Percentiles rank a stretch among this genome's conserved stretches.
These are phyloP conservation scores for Lachnellula hyalina DNA, from an alignment of 2,329 filamentous ascomycete species.

Conservation along the genomic window DNA sequence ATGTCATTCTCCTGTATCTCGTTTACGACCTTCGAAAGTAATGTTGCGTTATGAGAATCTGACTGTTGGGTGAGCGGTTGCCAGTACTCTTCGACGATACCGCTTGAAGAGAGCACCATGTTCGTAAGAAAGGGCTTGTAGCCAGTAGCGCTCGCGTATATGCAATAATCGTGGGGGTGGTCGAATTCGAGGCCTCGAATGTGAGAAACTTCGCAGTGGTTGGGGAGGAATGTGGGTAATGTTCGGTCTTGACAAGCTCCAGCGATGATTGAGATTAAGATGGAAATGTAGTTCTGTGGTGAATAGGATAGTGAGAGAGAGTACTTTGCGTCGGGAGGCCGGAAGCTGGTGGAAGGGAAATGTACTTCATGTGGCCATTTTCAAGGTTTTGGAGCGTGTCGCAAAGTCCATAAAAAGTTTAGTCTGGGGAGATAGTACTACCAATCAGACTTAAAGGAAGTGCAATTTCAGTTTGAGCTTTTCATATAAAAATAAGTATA, in stretches of 20 bases:
- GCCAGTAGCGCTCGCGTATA: background rate
- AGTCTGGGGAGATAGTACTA: background rate
- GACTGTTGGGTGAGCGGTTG: constrained; percentile 27
- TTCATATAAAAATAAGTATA: too few species aligned
- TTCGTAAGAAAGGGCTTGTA: background rate
- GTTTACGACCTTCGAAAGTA: constrained; percentile 22
- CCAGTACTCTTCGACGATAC: constrained; percentile 30
- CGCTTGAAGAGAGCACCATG: constrained; percentile 26
- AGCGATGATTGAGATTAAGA: too few species aligned
- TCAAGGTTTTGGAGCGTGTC: background rate
- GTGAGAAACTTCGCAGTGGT: background rate
- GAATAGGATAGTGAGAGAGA: too few species aligned
- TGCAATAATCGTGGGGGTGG: background rate
- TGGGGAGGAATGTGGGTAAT: background rate
- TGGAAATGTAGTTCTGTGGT: too few species aligned
- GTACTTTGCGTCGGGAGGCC: too few species aligned
- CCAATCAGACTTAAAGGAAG: background rate
- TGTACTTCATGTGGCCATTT: background rate
- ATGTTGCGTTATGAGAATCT: constrained; percentile 23
- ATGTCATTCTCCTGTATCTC: constrained; percentile 57
- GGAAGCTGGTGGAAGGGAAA: too few species aligned
- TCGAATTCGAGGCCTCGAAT: background rate
- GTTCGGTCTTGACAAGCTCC: too few species aligned
- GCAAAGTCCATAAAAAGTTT: background rate
- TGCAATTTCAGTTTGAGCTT: background rate